Evolutionary conservation across 768 basidiomycete genomes (phyloP).

Genomic region (Gymnopilus dilepis): DNA sequence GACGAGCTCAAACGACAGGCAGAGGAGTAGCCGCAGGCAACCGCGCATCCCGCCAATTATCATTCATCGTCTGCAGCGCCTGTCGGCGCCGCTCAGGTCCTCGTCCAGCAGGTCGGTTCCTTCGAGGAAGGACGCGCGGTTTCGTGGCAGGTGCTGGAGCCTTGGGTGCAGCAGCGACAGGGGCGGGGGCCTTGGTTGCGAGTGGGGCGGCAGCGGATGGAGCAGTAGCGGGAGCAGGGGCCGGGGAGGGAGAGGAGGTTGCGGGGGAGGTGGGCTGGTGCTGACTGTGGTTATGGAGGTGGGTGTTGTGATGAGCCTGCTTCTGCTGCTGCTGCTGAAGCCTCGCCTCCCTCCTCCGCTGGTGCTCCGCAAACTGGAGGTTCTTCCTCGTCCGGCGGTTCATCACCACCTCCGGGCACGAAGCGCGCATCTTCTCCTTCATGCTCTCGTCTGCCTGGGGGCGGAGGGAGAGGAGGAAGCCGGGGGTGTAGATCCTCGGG

Average conservation of each 20-base stretch:
- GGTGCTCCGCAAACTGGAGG: constrained; percentile 28
- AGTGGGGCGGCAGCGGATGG: neutral
- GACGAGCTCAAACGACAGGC: constrained; percentile 5
- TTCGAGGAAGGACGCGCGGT: constrained; percentile 14
- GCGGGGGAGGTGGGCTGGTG: too few relatives aligned
- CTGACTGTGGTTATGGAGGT: too few relatives aligned
- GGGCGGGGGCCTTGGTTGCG: neutral
- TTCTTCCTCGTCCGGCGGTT: constrained; percentile 38
- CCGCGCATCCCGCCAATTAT: constrained; percentile 4
- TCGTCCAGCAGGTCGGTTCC: constrained; percentile 16
- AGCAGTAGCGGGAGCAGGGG: neutral
- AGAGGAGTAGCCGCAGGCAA: constrained; percentile 5
- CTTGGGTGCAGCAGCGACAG: neutral
- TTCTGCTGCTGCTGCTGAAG: constrained; percentile 6
- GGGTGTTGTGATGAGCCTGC: constrained; percentile 9
- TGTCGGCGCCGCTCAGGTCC: constrained; percentile 18
- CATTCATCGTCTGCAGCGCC: constrained; percentile 12
- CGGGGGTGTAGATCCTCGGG: constrained; percentile 19
- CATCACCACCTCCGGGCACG: constrained; percentile 37
- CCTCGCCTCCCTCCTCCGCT: constrained; percentile 3
- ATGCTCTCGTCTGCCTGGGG: constrained; percentile 27
- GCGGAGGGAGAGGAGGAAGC: constrained; percentile 25
- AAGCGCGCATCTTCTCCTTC: constrained; percentile 26
- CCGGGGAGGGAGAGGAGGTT: too few relatives aligned
- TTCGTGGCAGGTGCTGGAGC: neutral